Percentiles rank a stretch among this genome's conserved stretches.
phyloP scores from a whole-genome alignment of 805 yeast genomes.

The Brettanomyces custersianus region DNA sequence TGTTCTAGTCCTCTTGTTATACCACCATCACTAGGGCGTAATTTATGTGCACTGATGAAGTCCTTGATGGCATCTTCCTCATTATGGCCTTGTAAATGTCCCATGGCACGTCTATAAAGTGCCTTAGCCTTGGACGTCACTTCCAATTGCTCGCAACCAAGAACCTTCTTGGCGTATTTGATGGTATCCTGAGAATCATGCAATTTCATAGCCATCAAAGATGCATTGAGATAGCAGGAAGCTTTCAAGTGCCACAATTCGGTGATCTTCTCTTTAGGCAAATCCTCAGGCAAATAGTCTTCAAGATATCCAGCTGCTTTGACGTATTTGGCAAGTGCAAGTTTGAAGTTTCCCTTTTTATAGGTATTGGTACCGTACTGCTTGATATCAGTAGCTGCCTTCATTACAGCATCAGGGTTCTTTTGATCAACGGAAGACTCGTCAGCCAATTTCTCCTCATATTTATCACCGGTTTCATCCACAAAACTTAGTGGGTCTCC shows the following conservation, averaged over 20 bases:
- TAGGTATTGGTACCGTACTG: constrained; percentile 69
- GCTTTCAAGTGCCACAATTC: constrained; percentile 46
- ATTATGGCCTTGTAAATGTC: constrained; percentile 52
- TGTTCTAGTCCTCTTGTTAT: constrained; percentile 56
- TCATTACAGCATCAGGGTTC: constrained; percentile 56
- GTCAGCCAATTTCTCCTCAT: constrained; percentile 68
- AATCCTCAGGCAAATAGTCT: constrained; percentile 67
- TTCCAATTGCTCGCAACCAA: constrained; percentile 49
- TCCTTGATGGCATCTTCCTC: constrained; percentile 62
- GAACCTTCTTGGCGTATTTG: constrained; percentile 54
- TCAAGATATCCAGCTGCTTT: constrained; percentile 65
- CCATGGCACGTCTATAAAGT: constrained; percentile 75
- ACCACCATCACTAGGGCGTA: constrained; percentile 66
- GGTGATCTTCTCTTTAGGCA: constrained; percentile 44
- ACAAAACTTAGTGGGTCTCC: constrained; percentile 43
- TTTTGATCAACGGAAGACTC: constrained; percentile 56
- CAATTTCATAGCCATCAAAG: constrained; percentile 64
- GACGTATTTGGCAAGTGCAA: constrained; percentile 58
- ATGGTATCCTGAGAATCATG: constrained; percentile 46
- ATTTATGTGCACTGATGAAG: constrained; percentile 53
- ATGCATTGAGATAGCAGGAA: constrained; percentile 61
- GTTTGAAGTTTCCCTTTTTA: constrained; percentile 49
- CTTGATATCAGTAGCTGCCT: constrained; percentile 58
- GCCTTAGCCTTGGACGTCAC: constrained; percentile 78
- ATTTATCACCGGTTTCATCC: constrained; percentile 81